Percentiles rank a stretch among this genome's conserved stretches.
These are phyloP conservation scores for Glycyrrhiza uralensis DNA, from an alignment of 306 rosid species.

Conservation along the genomic window DNA sequence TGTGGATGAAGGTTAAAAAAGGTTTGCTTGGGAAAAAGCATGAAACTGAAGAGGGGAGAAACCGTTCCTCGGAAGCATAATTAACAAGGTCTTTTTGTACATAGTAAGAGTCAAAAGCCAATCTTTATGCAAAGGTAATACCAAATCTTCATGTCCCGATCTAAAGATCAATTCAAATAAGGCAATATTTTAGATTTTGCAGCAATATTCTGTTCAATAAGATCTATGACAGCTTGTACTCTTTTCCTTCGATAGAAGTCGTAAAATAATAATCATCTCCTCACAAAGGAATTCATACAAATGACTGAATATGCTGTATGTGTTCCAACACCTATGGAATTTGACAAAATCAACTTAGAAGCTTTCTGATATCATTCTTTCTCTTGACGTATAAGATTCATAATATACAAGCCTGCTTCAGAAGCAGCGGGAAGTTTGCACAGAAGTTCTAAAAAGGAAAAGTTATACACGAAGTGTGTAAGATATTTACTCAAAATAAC, in stretches of 20 bases:
- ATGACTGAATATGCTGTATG: neutral
- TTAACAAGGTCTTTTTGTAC: neutral
- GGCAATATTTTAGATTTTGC: neutral
- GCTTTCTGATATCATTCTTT: conserved; percentile 38
- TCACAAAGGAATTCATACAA: neutral
- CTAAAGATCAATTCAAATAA: neutral
- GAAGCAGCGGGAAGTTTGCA: conserved; percentile 34
- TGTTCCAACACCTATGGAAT: neutral
- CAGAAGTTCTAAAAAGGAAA: conserved; percentile 31
- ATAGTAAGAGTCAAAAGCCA: neutral
- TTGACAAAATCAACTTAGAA: neutral
- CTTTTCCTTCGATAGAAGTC: neutral
- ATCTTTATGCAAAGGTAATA: neutral
- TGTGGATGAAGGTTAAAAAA: conserved; percentile 65
- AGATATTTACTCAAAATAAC: conserved; percentile 19
- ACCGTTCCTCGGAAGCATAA: neutral
- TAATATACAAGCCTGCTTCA: conserved; percentile 64
- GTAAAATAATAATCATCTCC: neutral
- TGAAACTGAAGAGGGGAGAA: conserved; percentile 13
- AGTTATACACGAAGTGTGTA: conserved; percentile 29
- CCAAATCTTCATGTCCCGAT: neutral
- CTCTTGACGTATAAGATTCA: conserved; percentile 44
- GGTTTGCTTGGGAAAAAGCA: conserved; percentile 38
- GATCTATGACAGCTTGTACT: conserved; percentile 12
- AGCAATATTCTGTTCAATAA: neutral